Base-by-base conservation (phyloP, 2,329 filamentous ascomycete species). In the Diaporthe batatas region DNA sequence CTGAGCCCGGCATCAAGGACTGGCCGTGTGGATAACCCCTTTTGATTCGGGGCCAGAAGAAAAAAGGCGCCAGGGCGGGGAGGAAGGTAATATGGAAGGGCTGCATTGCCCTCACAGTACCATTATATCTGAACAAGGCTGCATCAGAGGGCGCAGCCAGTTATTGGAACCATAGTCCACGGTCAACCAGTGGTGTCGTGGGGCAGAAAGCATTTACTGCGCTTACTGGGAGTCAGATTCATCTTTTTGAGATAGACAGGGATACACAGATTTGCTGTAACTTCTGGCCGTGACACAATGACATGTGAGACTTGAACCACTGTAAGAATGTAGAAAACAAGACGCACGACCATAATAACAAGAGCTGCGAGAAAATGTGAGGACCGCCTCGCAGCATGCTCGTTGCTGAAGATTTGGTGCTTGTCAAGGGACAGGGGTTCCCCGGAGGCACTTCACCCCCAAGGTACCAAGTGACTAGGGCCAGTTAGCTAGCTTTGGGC, bases 231-330 rank as follows among this genome's bases (percentile, higher is more conserved):
- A 29, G 18, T 32, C 47, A 67, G 62, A 34, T 21, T 29, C 32
- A 39, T 67, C n/a, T 67, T n/a, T 67, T 67, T 32, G 47, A 53
- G 47, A 67, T 67, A 67, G 62, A 67, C 51, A 67, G 18, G 62
- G 39, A 67, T 67, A 53, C 32, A 67, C 47, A 67, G 34, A 49
- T 25, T 62, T 44, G 23, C 39, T 34, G n/a, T 53, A 53, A 18
- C 53, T 10, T 12, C 21, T 25, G 25, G 42, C 42, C 21, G 3
- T 34, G 7, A 16, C 18, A 34, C 7, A n/a, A 18, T 49, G 18
- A 6, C 21, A 64, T 49, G 6, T 36, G 11, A 49, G 11, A 64
- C 49, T 16, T 18, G 21, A 3, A 7, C 3, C 3, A 5, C 11
- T 34, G 25, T 23, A 1, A 32, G 36, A 14, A 14, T 14, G 36